Evolutionary conservation across 495 filamentous ascomycete species (phyloP), one percentile per base, ranked within the genome.

Genomic region (Mytilinidion resinicola): DNA sequence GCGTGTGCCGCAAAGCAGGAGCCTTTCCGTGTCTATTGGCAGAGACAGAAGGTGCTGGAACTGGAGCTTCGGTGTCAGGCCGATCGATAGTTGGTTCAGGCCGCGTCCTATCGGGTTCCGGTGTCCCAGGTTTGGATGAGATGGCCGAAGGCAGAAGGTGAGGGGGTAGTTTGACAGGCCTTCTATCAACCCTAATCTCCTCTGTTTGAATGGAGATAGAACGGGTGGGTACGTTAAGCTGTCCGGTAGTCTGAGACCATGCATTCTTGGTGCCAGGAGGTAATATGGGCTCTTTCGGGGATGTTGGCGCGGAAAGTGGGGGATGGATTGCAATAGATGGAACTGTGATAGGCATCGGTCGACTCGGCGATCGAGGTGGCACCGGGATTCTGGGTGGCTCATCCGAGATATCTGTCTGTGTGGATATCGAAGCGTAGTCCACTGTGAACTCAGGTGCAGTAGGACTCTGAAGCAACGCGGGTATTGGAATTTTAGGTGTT

Each of bases 201-300:
- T 96, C 90, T 9, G 93, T 98, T 76, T 98, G 95, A 43, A 95
- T 82, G 4, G 75, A 76, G 30, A 77, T 72, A 19, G 83, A 84
- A 17, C 71, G 70, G 12, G 67, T 67, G 21, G 74, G 68, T 3
- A 69, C 59, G n/a, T 68, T 53, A 14, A 72, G 54, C 7, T 74
- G 62, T 51, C 77, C 72, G 38, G 68, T 69, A 36, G 77, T 76
- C 63, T 86, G 84, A 51, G 78, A 80, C 35, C 76, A 76, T 14
- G 77, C 74, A 65, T 77, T 85, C 69, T 81, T 86, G 0, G 84
- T 86, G 46, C 79, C 81, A 9, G 84, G 84, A 9, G 84, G 84
- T 33, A 87, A 72, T 44, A 86, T 76, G 25, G 81, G 80, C 41
- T 75, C 74, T 36, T 77, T 76, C 33, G 82, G 84, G 0, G 87